phyloP scores from a whole-genome alignment of 2,329 filamentous ascomycete species.

The Fusarium albosuccineum region DNA sequence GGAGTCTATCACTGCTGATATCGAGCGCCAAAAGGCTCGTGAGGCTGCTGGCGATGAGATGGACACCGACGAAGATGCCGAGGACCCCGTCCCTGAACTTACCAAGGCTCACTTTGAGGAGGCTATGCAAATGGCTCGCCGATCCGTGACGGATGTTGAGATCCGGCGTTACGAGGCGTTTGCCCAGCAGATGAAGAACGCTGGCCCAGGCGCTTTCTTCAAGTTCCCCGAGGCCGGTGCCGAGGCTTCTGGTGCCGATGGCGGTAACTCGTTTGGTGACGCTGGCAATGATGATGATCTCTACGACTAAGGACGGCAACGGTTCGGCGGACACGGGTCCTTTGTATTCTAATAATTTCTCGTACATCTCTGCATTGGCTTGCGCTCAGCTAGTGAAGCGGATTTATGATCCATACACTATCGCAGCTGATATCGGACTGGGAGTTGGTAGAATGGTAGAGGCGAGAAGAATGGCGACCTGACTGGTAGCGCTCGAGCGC shows the following conservation, averaged over 20 bases:
- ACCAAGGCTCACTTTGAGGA: constrained; percentile 98
- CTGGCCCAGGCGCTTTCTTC: constrained; percentile 96
- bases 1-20: constrained; percentile 89
- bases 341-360: constrained; percentile 64
- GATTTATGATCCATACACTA: constrained; percentile 42
- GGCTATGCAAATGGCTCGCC: constrained; percentile 94
- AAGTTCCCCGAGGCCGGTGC: constrained; percentile 85
- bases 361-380: constrained; percentile 52
- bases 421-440: constrained; percentile 46
- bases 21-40: constrained; percentile 89
- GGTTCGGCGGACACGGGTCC: constrained; percentile 43
- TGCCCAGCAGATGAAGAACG: constrained; percentile 99
- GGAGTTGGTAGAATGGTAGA: constrained; percentile 55
- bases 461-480: constrained; percentile 37
- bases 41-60: constrained; percentile 89
- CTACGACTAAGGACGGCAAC: constrained; percentile 78
- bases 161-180: constrained; percentile 99
- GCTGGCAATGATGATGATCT: constrained; percentile 96
- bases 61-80: constrained; percentile 74
- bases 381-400: constrained; percentile 30
- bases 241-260: constrained; percentile 71
- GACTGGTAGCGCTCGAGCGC: constrained; percentile 17
- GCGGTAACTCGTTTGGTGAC: constrained; percentile 79
- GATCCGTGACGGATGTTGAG: constrained; percentile 96
- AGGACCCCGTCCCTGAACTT: constrained; percentile 95